Evolutionary conservation across 148 eudicot species (phyloP), one percentile per base, ranked within the genome.

Genomic region (Camellia sinensis): DNA sequence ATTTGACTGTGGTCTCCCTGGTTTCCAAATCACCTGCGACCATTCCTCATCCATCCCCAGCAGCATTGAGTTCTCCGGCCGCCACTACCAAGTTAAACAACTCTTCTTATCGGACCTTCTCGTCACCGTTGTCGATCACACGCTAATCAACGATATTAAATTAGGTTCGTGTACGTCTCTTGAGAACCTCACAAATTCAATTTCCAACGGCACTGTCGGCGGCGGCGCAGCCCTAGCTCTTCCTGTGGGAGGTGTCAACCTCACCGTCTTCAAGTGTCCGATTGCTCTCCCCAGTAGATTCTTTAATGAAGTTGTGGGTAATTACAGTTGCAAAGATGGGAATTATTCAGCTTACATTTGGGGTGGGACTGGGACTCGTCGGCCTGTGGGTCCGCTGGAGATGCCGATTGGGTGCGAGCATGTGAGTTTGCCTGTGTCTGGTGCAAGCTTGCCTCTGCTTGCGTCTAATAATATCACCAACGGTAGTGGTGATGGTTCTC

Each of bases 21-120:
- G 73, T 8, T 69, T 69, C 73, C 73, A 69, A 44, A 17, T 69
- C 50, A 18, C 53, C 73, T 69, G 73, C 53, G 53, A 18, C 53
- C 0, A 3, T 29, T 29, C 37, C 37, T 29, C 37, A 29, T 29
- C 37, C 52, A 48, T 7, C 52, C 52, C 52, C 5, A 5, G 0
- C 5, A 21, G 0, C 44, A 21, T 65, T 14, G 41, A 65, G 69
- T 43, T 65, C 69, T 21, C 69, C 43, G 44, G 69, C 15, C 44
- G 69, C 40, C 3, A 0, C 43, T 65, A 65, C 69, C 12, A 37
- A 7, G 43, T 65, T 12, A 21, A 65, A 65, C 4, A 7, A 21
- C 40, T 65, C 11, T 65, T 5, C 69, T 13, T 37, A 3, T 21
- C 41, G 10, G 69, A 65, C 7, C 6, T 4, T 4, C 43, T 65